These are phyloP conservation scores for Oehlia diaphana DNA, from an alignment of 192 early-diverging fungal species.

Conservation along the genomic window DNA sequence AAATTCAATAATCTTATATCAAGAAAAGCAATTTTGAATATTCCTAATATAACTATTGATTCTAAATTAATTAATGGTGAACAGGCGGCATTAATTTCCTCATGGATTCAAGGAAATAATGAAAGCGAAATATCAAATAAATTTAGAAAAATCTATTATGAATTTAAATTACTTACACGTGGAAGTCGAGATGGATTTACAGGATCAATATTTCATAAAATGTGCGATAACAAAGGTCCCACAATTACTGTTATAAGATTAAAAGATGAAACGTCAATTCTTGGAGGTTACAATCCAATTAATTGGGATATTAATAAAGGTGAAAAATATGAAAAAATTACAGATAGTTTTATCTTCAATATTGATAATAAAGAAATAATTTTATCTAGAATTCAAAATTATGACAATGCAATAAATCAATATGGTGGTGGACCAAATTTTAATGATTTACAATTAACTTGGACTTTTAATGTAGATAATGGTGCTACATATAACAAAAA, in stretches of 20 bases:
- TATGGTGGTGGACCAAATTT: background rate
- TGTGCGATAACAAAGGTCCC: conserved; percentile 31
- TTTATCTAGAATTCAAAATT: background rate
- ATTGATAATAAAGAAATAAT: background rate
- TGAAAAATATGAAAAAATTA: too few relatives aligned
- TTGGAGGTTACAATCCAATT: background rate
- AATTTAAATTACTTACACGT: background rate
- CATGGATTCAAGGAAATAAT: background rate
- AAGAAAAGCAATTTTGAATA: too few relatives aligned
- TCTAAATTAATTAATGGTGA: background rate
- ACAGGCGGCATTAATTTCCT: background rate
- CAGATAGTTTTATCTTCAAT: background rate
- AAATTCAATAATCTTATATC: background rate
- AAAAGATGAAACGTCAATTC: conserved; percentile 4
- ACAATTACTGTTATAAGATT: conserved; percentile 10
- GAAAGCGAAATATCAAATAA: background rate
- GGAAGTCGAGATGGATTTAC: background rate
- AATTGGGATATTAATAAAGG: background rate
- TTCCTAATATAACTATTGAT: background rate
- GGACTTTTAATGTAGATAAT: background rate
- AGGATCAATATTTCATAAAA: conserved; percentile 2
- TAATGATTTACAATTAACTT: background rate
- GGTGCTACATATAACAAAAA: background rate
- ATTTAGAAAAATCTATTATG: background rate
- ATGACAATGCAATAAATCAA: background rate